phyloP scores from a whole-genome alignment of 2,329 filamentous ascomycete species.

The Samsoniella hepiali region DNA sequence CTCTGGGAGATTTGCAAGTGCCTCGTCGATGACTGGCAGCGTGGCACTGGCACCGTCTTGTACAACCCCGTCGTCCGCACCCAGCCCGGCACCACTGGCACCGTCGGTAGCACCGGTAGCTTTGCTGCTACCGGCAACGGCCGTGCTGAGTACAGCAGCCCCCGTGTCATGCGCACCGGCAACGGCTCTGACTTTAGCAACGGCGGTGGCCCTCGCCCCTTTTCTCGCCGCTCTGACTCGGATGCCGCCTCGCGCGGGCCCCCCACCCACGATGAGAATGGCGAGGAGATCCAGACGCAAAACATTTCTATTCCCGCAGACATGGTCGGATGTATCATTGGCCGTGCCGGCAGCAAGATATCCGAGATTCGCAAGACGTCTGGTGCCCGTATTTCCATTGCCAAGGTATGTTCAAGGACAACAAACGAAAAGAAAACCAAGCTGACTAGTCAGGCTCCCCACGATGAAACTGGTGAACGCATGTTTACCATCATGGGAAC shows the following conservation, averaged over 20 bases:
- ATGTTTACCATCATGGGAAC: slow-evolving; percentile 99
- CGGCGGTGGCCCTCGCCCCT: slow-evolving; percentile 56
- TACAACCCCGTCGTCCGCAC: slow-evolving; percentile 96
- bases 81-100: slow-evolving; percentile 52
- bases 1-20: slow-evolving; percentile 99
- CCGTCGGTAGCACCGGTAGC: slow-evolving; percentile 43
- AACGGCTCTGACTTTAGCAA: slow-evolving; percentile 98
- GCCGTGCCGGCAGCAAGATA: slow-evolving; percentile 91
- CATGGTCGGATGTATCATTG: slow-evolving; percentile 99
- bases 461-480: slow-evolving; percentile 95
- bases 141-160: slow-evolving; percentile 53
- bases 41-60: slow-evolving; percentile 91
- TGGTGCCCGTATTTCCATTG: slow-evolving; percentile 94
- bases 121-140: slow-evolving; percentile 39
- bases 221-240: slow-evolving; percentile 77
- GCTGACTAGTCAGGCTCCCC: slow-evolving; percentile 55
- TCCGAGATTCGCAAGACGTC: slow-evolving; percentile 98
- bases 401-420: slow-evolving; percentile 52
- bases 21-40: slow-evolving; percentile 95
- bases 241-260: slow-evolving; percentile 77
- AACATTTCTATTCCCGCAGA: slow-evolving; percentile 99
- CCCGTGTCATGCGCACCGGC: slow-evolving; percentile 87
- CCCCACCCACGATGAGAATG: slow-evolving; percentile 89
- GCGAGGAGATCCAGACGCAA: slow-evolving; percentile 96
- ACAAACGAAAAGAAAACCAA: not conserved